Conservation (phyloP, 257 asterid species). For the Jaltomata sinuosa region DNA sequence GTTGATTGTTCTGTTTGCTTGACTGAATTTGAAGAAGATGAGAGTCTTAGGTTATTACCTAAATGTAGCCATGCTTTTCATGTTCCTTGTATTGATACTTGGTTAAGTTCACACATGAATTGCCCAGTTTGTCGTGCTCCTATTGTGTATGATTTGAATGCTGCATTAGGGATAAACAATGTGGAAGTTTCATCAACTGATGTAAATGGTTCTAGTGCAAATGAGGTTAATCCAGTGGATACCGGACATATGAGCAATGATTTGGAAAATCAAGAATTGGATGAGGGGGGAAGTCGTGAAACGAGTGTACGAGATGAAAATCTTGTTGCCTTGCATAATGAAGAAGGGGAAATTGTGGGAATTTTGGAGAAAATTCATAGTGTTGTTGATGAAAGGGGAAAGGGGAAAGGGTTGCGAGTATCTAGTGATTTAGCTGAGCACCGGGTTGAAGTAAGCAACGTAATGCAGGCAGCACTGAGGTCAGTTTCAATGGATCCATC, state of each 20-base stretch:
- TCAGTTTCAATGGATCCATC: constrained; percentile 50
- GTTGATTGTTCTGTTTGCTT: constrained; percentile 68
- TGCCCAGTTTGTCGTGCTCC: constrained; percentile 91
- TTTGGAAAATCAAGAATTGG: constrained; percentile 2
- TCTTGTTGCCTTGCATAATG: neutral
- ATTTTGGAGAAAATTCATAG: neutral
- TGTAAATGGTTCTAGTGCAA: neutral
- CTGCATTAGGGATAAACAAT: neutral
- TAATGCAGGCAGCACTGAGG: constrained; percentile 34
- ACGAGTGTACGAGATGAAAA: constrained; percentile 1
- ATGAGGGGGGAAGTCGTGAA: neutral
- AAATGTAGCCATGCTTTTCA: constrained; percentile 88
- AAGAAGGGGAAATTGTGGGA: neutral
- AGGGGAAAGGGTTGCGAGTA: constrained; percentile 13
- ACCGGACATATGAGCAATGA: neutral
- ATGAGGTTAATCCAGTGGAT: neutral
- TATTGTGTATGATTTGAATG: constrained; percentile 1
- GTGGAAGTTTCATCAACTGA: neutral
- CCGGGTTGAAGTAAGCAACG: constrained; percentile 17
- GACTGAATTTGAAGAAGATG: constrained; percentile 57
- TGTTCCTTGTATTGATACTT: constrained; percentile 56
- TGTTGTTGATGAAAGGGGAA: neutral
- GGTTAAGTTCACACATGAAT: constrained; percentile 63
- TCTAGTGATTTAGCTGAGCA: constrained; percentile 37
- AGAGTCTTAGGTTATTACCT: constrained; percentile 56